Percentiles rank a stretch among this genome's conserved stretches.
Conservation (phyloP, 768 basidiomycete genomes). For the Boletales sp. region DNA sequence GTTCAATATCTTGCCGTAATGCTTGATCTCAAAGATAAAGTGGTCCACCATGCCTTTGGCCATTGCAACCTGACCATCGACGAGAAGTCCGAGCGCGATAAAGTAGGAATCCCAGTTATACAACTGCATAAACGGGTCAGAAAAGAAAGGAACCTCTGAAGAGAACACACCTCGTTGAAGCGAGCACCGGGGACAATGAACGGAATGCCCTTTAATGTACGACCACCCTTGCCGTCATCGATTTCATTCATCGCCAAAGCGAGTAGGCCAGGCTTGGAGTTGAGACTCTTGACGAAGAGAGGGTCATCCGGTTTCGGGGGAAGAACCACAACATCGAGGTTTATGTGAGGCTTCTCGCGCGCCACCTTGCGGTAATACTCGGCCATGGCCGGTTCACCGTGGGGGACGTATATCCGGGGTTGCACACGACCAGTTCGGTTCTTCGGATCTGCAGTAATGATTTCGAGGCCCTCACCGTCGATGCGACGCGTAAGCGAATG, state of each 20-base stretch:
- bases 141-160: background rate
- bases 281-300: conserved; percentile 85
- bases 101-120: conserved; percentile 98
- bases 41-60: conserved; percentile 99
- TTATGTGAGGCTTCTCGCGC: conserved; percentile 87
- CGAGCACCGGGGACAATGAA: conserved; percentile 97
- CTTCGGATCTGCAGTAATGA: conserved; percentile 97
- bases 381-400: conserved; percentile 90
- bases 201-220: conserved; percentile 87
- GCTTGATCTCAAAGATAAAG: conserved; percentile 98
- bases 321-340: conserved; percentile 87
- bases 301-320: conserved; percentile 87
- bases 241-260: conserved; percentile 95
- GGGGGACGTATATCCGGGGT: conserved; percentile 92
- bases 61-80: conserved; percentile 91
- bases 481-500: conserved; percentile 94
- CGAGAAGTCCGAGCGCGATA: conserved; percentile 87
- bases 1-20: conserved; percentile 96
- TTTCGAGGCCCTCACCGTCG: conserved; percentile 95
- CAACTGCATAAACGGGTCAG: conserved; percentile 44
- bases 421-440: conserved; percentile 88
- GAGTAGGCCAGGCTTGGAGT: conserved; percentile 90
- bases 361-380: conserved; percentile 94
- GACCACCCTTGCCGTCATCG: conserved; percentile 73
- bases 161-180: conserved; percentile 76